Evolutionary conservation across 768 basidiomycete genomes (phyloP).

Genomic region (Lactifluus piperatus): DNA sequence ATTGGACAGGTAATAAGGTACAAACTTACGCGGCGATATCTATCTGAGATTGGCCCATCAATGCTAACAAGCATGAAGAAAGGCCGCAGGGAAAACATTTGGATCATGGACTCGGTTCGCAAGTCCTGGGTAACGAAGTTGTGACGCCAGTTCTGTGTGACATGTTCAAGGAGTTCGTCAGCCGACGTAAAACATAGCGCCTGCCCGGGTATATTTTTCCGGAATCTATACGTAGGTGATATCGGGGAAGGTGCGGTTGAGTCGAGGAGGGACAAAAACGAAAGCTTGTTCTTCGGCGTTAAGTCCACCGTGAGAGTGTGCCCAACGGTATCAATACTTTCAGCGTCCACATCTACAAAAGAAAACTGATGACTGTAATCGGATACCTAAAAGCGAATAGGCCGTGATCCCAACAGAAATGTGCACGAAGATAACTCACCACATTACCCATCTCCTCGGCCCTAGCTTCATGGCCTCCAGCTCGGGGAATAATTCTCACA

Average conservation of each 20-base stretch:
- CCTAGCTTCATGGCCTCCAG: background rate
- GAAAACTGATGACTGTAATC: background rate
- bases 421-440: background rate
- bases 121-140: conserved; percentile 80
- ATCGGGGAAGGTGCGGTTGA: conserved; percentile 6
- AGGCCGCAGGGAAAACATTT: conserved; percentile 72
- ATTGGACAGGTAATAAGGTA: background rate
- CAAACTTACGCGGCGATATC: conserved; percentile 54
- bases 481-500: background rate
- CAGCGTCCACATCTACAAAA: conserved; percentile 3
- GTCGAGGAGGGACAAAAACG: conserved; percentile 15
- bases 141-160: conserved; percentile 72
- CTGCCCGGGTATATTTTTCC: conserved; percentile 3
- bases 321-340: background rate
- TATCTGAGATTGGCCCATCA: conserved; percentile 70
- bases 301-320: background rate
- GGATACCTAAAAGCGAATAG: background rate
- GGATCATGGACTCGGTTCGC: conserved; percentile 43
- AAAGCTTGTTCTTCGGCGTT: background rate
- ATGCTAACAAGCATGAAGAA: conserved; percentile 81
- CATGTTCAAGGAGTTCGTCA: conserved; percentile 53
- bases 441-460: background rate
- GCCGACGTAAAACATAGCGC: conserved; percentile 38
- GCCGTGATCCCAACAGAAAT: background rate
- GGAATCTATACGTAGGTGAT: conserved; percentile 1